Evolutionary conservation across 495 filamentous ascomycete species (phyloP).

Genomic region (Aspergillus campestris): DNA sequence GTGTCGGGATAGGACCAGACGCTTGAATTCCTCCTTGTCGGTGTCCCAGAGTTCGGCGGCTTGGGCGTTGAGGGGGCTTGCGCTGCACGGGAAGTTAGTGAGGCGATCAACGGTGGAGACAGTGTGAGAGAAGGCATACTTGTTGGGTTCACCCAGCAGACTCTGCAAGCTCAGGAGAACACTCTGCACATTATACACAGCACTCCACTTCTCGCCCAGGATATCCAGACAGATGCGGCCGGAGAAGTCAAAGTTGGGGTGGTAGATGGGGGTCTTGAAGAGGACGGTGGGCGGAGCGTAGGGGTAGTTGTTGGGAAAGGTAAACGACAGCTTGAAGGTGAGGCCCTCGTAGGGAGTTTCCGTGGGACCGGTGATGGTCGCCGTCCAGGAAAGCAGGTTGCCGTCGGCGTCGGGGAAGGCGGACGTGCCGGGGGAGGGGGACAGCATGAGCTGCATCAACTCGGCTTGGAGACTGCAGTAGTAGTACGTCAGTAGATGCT

Average conservation of each 20-base stretch:
- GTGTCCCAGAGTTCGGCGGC: constrained; percentile 95
- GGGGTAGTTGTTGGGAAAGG: constrained; percentile 87
- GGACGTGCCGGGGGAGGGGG: constrained; percentile 83
- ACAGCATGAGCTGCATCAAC: constrained; percentile 96
- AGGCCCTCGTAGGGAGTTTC: constrained; percentile 87
- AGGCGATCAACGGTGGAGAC: neutral
- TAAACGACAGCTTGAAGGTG: constrained; percentile 87
- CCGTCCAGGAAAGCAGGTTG: constrained; percentile 86
- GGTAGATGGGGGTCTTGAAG: constrained; percentile 90
- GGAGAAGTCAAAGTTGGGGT: constrained; percentile 89
- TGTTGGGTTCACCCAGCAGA: constrained; percentile 93
- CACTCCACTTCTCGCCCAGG: constrained; percentile 96
- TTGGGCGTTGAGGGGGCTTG: constrained; percentile 91
- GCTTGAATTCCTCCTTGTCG: constrained; percentile 79
- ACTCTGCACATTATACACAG: constrained; percentile 88
- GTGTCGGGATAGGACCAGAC: constrained; percentile 56
- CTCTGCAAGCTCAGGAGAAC: constrained; percentile 91
- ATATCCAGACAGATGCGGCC: constrained; percentile 94
- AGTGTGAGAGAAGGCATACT: constrained; percentile 48
- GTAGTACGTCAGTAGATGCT: constrained; percentile 7
- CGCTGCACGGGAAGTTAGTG: constrained; percentile 41
- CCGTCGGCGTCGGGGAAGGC: constrained; percentile 88
- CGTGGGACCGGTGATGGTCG: constrained; percentile 83
- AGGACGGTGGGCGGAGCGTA: constrained; percentile 88
- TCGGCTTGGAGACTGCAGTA: constrained; percentile 78